phyloP scores from a whole-genome alignment of 371 early-diverging fungal species.

The Synchytrium microbalum region DNA sequence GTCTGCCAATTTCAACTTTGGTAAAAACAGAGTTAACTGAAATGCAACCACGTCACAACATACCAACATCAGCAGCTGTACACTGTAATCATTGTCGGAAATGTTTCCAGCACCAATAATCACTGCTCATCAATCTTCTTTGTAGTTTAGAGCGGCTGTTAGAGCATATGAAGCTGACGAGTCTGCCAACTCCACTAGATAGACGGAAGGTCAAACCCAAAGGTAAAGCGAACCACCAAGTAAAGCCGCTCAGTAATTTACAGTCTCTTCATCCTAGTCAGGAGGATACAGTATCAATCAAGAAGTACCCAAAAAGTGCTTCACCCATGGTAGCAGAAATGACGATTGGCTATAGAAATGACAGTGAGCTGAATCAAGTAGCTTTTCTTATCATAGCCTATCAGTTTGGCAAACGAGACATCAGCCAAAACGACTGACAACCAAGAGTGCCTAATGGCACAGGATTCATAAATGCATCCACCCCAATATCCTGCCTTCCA shows the following conservation, averaged over 20 bases:
- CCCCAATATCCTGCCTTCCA: constrained; percentile 75
- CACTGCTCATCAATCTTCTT: constrained; percentile 74
- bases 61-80: background rate
- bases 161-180: constrained; percentile 79
- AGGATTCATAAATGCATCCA: constrained; percentile 25
- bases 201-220: constrained; percentile 88
- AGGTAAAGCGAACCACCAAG: constrained; percentile 33
- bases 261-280: constrained; percentile 58
- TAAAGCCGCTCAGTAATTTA: constrained; percentile 13
- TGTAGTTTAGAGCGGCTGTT: constrained; percentile 81
- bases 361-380: constrained; percentile 91
- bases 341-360: constrained; percentile 77
- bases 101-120: constrained; percentile 68
- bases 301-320: constrained; percentile 97
- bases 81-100: constrained; percentile 37
- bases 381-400: constrained; percentile 60
- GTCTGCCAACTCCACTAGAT: constrained; percentile 74
- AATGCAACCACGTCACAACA: too few relatives aligned
- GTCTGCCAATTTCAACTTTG: constrained; percentile 67
- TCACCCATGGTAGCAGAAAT: constrained; percentile 79
- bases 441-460: constrained; percentile 39
- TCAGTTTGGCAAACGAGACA: background rate
- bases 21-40: background rate
- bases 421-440: constrained; percentile 11
- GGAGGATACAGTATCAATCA: constrained; percentile 87